phyloP scores from a whole-genome alignment of 2,329 filamentous ascomycete genomes.

The Aureobasidium leucospermi region DNA sequence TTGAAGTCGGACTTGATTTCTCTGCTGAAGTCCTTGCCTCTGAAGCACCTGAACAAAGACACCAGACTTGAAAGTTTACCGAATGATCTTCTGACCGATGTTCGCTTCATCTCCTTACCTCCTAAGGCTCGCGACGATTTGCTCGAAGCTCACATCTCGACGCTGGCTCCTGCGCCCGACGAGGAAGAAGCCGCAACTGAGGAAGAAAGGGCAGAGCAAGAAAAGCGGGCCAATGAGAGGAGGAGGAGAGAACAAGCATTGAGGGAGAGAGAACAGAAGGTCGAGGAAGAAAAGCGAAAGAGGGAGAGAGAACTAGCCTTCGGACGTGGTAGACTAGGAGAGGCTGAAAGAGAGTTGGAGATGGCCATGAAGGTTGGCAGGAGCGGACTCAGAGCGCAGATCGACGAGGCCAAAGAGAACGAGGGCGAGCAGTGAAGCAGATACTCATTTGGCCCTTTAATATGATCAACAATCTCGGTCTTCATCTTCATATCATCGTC shows the following conservation, averaged over 20 bases:
- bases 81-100: slow-evolving; percentile 54
- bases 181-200: slow-evolving; percentile 24
- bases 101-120: slow-evolving; percentile 63
- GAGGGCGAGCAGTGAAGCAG: neutral
- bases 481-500: neutral
- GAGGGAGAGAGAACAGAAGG: slow-evolving; percentile 49
- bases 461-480: neutral
- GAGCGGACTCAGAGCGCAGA: slow-evolving; percentile 56
- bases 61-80: slow-evolving; percentile 55
- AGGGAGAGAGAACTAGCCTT: slow-evolving; percentile 19
- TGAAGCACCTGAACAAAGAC: slow-evolving; percentile 51
- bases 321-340: slow-evolving; percentile 48
- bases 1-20: slow-evolving; percentile 63
- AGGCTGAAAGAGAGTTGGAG: slow-evolving; percentile 62
- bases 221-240: slow-evolving; percentile 37
- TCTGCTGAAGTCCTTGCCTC: slow-evolving; percentile 56
- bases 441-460: neutral
- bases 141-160: slow-evolving; percentile 59
- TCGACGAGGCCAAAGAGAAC: slow-evolving; percentile 29
- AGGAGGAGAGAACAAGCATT: slow-evolving; percentile 58
- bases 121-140: slow-evolving; percentile 55
- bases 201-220: slow-evolving; percentile 46
- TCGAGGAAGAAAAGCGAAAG: slow-evolving; percentile 21
- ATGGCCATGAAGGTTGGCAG: slow-evolving; percentile 62
- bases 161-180: slow-evolving; percentile 52